These are phyloP conservation scores for Mortierella antarctica DNA, from an alignment of 192 early-diverging fungal species.

Conservation along the genomic window DNA sequence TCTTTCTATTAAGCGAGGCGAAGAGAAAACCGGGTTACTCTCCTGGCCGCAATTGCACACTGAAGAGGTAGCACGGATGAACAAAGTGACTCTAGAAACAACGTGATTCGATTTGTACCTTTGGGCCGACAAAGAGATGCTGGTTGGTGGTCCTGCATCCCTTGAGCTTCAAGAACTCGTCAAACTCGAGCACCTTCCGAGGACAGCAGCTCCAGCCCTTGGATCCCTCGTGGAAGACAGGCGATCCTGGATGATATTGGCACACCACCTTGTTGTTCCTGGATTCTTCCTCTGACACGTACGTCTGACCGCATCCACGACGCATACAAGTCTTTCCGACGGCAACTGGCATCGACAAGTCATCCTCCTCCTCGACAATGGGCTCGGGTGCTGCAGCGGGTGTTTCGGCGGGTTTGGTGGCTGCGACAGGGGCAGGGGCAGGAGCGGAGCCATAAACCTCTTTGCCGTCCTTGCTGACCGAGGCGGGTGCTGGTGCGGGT, in stretches of 20 bases:
- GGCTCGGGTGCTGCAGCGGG: conserved; percentile 51
- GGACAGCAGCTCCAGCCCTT: conserved; percentile 98
- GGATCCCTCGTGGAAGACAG: conserved; percentile 98
- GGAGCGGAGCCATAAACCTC: conserved; percentile 52
- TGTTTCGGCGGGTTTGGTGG: conserved; percentile 34
- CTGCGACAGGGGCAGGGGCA: conserved; percentile 27
- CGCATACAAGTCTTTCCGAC: conserved; percentile 87
- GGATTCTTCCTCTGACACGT: conserved; percentile 67
- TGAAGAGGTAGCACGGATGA: too few species aligned
- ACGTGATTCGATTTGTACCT: conserved; percentile 19
- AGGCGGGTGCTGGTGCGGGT: background rate
- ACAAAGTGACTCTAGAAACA: background rate
- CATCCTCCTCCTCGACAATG: conserved; percentile 81
- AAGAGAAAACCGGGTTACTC: background rate
- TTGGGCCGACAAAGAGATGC: conserved; percentile 88
- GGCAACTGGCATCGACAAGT: conserved; percentile 74
- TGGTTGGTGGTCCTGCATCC: conserved; percentile 88
- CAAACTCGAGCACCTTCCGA: conserved; percentile 96
- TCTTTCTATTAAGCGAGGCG: conserved; percentile 21
- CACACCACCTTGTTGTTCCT: conserved; percentile 71
- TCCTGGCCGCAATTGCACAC: background rate
- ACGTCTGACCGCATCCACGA: conserved; percentile 78
- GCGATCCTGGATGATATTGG: conserved; percentile 87
- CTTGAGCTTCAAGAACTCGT: conserved; percentile 95
- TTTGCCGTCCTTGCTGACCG: conserved; percentile 21